Percentiles rank a stretch among this genome's conserved stretches.
Conservation (phyloP, 208 protist species). For the Leishmania braziliensis region DNA sequence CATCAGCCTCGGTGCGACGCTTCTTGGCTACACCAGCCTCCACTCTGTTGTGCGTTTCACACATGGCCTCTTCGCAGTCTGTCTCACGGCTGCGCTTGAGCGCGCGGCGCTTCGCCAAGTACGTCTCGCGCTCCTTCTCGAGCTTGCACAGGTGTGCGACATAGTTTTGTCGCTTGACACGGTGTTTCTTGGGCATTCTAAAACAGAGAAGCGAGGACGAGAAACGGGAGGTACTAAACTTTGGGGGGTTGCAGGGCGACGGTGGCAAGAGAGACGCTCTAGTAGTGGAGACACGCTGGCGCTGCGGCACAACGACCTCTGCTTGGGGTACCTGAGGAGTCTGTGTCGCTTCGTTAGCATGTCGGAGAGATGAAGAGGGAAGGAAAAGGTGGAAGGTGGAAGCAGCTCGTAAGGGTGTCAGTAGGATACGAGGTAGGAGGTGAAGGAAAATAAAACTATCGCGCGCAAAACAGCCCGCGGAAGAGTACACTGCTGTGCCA, state of each 20-base stretch:
- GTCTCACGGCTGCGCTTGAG: slow-evolving; percentile 67
- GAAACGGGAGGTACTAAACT: neutral
- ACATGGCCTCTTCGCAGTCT: slow-evolving; percentile 44
- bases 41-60: slow-evolving; percentile 15
- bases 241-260: neutral
- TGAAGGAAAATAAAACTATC: neutral
- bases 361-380: no score
- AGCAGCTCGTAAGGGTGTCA: neutral
- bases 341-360: neutral
- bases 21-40: slow-evolving; percentile 25
- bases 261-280: neutral
- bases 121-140: slow-evolving; percentile 77
- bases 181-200: slow-evolving; percentile 88
- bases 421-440: neutral
- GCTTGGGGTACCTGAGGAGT: neutral
- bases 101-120: slow-evolving; percentile 69
- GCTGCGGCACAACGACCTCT: neutral
- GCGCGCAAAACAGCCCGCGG: neutral
- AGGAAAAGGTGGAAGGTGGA: no score
- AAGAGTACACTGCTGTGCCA: neutral
- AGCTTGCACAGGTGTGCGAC: slow-evolving; percentile 68
- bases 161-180: slow-evolving; percentile 86
- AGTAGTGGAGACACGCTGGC: neutral
- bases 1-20: slow-evolving; percentile 25
- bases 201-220: neutral